Conservation (phyloP, 495 filamentous ascomycete genomes). For the Saxophila tyrrhenica region DNA sequence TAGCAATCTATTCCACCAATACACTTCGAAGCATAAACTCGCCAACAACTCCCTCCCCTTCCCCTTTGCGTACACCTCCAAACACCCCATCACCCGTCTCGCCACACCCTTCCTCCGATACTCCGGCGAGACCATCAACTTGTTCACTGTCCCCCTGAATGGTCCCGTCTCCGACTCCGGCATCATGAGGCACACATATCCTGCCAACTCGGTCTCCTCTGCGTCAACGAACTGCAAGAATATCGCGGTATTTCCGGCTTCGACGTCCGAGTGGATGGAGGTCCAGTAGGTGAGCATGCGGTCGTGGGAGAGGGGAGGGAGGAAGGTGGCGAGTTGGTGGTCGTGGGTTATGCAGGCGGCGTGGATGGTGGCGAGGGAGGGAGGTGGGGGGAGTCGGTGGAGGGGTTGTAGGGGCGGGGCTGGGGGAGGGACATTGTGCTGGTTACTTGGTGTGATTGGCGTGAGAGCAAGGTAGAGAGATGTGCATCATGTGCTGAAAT, state of each 20-base stretch:
- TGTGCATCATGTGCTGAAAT: too few species aligned
- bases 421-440: constrained; percentile 4
- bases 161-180: constrained; percentile 8
- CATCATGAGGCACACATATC: constrained; percentile 8
- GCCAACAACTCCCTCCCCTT: constrained; percentile 4
- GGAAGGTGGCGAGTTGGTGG: constrained; percentile 10
- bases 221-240: constrained; percentile 7
- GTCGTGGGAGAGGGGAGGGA: background rate
- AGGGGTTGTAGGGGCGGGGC: constrained; percentile 8
- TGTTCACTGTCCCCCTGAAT: constrained; percentile 9
- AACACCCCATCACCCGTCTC: constrained; percentile 6
- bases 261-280: background rate
- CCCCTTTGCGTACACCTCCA: constrained; percentile 11
- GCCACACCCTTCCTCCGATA: constrained; percentile 9
- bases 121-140: constrained; percentile 8
- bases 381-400: constrained; percentile 2
- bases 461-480: background rate
- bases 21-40: background rate
- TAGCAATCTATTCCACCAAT: background rate
- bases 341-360: constrained; percentile 15
- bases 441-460: background rate
- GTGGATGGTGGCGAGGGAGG: constrained; percentile 7
- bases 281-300: constrained; percentile 8
- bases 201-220: constrained; percentile 4
- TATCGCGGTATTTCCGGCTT: background rate